Percentiles rank a stretch among this genome's conserved stretches.
These are phyloP conservation scores for Claviceps sp. DNA, from an alignment of 2,329 filamentous ascomycete species.

Conservation along the genomic window DNA sequence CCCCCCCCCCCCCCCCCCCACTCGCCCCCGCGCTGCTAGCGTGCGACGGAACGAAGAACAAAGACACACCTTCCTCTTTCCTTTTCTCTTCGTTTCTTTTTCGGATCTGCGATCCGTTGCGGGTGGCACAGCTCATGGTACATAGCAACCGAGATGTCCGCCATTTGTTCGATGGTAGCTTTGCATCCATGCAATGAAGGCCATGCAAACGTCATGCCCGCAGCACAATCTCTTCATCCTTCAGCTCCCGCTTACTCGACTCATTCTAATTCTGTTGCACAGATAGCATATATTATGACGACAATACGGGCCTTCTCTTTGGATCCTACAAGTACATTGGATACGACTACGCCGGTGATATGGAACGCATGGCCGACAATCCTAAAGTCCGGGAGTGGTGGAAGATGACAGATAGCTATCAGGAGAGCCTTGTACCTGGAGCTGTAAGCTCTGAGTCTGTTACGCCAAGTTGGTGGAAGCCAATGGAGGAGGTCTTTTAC, in stretches of 20 bases:
- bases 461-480: slow-evolving; percentile 54
- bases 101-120: neutral
- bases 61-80: neutral
- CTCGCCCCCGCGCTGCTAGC: neutral
- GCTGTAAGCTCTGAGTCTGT: slow-evolving; percentile 45
- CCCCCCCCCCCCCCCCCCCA: too few relatives aligned
- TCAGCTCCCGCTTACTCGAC: neutral
- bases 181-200: neutral
- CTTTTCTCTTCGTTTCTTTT: neutral
- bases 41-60: neutral
- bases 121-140: neutral
- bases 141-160: neutral
- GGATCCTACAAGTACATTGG: slow-evolving; percentile 71
- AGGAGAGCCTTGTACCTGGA: slow-evolving; percentile 49
- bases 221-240: neutral
- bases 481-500: slow-evolving; percentile 57
- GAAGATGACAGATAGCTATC: slow-evolving; percentile 65
- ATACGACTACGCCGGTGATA: slow-evolving; percentile 56
- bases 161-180: neutral
- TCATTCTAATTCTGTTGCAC: neutral
- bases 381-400: slow-evolving; percentile 67
- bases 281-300: slow-evolving; percentile 65
- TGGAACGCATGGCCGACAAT: slow-evolving; percentile 62
- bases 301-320: slow-evolving; percentile 50
- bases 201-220: neutral